Base-by-base conservation (phyloP, 495 filamentous ascomycete species). In the Aspergillus funiculosus region DNA sequence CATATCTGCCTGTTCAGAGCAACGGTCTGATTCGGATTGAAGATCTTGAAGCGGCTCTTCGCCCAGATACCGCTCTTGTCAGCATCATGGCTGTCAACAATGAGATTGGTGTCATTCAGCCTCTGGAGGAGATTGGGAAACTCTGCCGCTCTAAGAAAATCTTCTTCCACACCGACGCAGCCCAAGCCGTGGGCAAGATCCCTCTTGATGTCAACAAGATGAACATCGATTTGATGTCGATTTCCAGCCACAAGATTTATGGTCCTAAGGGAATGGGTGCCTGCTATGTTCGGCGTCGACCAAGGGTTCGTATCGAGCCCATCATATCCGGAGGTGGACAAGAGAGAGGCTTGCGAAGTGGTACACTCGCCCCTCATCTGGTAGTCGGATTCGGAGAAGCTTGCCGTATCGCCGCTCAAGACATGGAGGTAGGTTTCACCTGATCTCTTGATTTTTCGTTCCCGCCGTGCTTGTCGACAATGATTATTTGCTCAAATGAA, bases 41-140 rank as follows among this genome's bases (percentile, higher is more conserved):
- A 44, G 78, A 91, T 57, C 76, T 98, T n/a, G 86, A 94, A 68
- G 83, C 79, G 6, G 87, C 91, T 10, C 90, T 98, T 48, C 80
- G 89, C 36, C 89, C 90, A 1, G 90, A 96, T 22, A 98, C 92
- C 22, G 80, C 76, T 37, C 71, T 98, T 14, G 90, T 97, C 57
- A 95, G 87, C 64, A 87, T 98, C 62, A 98, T 98, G 92, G 82
- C 94, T 1, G 94, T 98, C 28, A 98, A 98, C 75, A 98, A 98
- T 63, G 92, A 98, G 68, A 97, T 97, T 55, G 92, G 92, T 58
- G 92, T 98, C 21, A 90, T 98, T 43, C 92, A 98, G 65, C 94
- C 92, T 0, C 59, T 97, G 51, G 88, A 87, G 54, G 81, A 95
- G 68, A 98, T 98, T 59, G 92, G 92, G 52, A 84, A 84, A 67